These are phyloP conservation scores for Phytophthora quininea DNA, from an alignment of 352 stramenopile genomes.

Conservation along the genomic window DNA sequence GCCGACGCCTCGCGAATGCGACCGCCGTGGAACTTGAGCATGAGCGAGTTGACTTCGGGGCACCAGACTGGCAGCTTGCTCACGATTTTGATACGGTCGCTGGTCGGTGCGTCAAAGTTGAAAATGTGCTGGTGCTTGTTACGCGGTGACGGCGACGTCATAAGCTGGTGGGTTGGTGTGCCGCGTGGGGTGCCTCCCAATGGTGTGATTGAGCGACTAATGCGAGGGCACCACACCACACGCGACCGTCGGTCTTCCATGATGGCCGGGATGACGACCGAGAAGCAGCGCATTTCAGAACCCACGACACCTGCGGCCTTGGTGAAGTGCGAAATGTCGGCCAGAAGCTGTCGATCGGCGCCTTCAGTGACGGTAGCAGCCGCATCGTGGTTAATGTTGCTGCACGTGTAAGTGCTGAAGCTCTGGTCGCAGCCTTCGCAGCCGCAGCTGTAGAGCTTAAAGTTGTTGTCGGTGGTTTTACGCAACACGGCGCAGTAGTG, in stretches of 20 bases:
- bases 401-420: slow-evolving; percentile 85
- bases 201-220: slow-evolving; percentile 68
- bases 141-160: slow-evolving; percentile 78
- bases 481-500: slow-evolving; percentile 85
- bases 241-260: slow-evolving; percentile 82
- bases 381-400: slow-evolving; percentile 68
- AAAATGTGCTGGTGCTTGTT: slow-evolving; percentile 74
- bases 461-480: slow-evolving; percentile 79
- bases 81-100: slow-evolving; percentile 78
- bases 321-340: slow-evolving; percentile 85
- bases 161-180: slow-evolving; percentile 48
- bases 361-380: slow-evolving; percentile 28
- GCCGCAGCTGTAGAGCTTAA: slow-evolving; percentile 87
- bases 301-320: slow-evolving; percentile 77
- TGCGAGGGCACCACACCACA: slow-evolving; percentile 83
- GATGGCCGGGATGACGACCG: slow-evolving; percentile 78
- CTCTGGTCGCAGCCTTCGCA: slow-evolving; percentile 89
- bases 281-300: slow-evolving; percentile 86
- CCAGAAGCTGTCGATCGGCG: slow-evolving; percentile 81
- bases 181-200: slow-evolving; percentile 68
- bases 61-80: slow-evolving; percentile 90
- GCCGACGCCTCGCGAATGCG: slow-evolving; percentile 86
- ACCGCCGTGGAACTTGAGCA: slow-evolving; percentile 90
- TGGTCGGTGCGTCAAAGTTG: slow-evolving; percentile 73
- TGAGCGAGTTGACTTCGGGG: slow-evolving; percentile 85